phyloP scores from a whole-genome alignment of 2,329 filamentous ascomycete species.

The Lasiodiplodia hormozganensis region DNA sequence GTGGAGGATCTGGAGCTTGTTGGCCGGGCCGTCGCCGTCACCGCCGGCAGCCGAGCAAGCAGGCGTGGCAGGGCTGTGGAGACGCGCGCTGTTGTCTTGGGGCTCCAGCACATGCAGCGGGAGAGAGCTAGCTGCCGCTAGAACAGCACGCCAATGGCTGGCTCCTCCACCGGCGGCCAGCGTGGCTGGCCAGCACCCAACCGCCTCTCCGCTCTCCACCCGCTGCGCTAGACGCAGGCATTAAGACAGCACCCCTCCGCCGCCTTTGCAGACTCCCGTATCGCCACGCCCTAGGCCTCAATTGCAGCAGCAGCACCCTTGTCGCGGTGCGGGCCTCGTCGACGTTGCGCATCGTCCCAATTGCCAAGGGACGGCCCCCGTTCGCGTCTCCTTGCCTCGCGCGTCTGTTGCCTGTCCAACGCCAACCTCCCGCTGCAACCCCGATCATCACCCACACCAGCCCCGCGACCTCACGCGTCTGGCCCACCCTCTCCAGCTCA shows the following conservation, averaged over 20 bases:
- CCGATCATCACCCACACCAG: conserved; percentile 24
- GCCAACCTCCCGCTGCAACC: conserved; percentile 29
- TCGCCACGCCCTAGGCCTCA: conserved; percentile 29
- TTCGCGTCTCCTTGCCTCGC: neutral
- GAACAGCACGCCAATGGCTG: conserved; percentile 6
- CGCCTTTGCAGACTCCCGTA: conserved; percentile 1
- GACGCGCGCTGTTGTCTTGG: conserved; percentile 5
- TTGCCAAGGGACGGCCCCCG: conserved; percentile 1
- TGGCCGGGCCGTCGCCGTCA: conserved; percentile 9
- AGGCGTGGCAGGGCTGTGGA: conserved; percentile 14
- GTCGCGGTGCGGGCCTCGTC: conserved; percentile 28
- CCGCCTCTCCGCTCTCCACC: conserved; percentile 13
- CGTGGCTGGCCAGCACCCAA: conserved; percentile 23
- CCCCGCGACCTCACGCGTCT: conserved; percentile 31
- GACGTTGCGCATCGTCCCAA: conserved; percentile 3
- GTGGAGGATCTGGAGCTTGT: conserved; percentile 21
- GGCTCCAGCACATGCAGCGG: conserved; percentile 19
- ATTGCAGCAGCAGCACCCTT: conserved; percentile 33
- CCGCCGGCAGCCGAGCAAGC: conserved; percentile 17
- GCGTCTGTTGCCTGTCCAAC: conserved; percentile 25
- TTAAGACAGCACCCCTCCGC: conserved; percentile 19
- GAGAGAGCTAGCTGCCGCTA: conserved; percentile 13
- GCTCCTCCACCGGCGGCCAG: conserved; percentile 13
- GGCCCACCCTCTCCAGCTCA: conserved; percentile 28
- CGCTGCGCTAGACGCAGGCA: neutral